These are phyloP conservation scores for Paradendryphiella salina DNA, from an alignment of 2,329 filamentous ascomycete genomes.

Conservation along the genomic window DNA sequence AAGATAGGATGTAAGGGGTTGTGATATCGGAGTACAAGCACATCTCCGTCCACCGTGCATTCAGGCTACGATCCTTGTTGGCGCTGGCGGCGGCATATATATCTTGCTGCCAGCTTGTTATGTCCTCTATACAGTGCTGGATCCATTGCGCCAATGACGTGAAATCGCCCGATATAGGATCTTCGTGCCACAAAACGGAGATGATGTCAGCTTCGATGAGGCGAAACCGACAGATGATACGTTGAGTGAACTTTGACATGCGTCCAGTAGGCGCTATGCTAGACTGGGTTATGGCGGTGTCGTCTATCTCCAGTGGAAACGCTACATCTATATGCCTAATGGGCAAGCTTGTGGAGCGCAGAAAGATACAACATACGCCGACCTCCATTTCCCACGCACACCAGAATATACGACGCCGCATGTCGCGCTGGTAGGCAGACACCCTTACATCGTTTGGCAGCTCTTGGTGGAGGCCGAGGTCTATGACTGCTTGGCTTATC, in stretches of 20 bases:
- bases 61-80: constrained; percentile 34
- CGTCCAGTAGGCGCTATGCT: constrained; percentile 34
- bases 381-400: constrained; percentile 47
- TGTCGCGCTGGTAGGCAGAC: constrained; percentile 40
- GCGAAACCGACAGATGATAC: constrained; percentile 42
- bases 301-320: constrained; percentile 42
- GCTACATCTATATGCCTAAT: constrained; percentile 36
- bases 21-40: constrained; percentile 41
- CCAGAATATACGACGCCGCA: constrained; percentile 46
- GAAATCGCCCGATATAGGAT: constrained; percentile 34
- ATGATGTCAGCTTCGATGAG: constrained; percentile 43
- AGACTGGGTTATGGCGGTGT: constrained; percentile 37
- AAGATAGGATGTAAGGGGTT: constrained; percentile 36
- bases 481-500: constrained; percentile 44
- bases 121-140: constrained; percentile 30
- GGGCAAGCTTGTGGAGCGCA: constrained; percentile 39
- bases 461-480: constrained; percentile 45
- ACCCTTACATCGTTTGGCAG: constrained; percentile 35
- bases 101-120: constrained; percentile 38
- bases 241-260: constrained; percentile 42
- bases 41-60: constrained; percentile 43
- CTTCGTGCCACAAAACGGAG: constrained; percentile 39
- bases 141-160: constrained; percentile 37
- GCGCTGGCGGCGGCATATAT: constrained; percentile 34
- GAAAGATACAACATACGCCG: constrained; percentile 41